Base-by-base conservation (phyloP, 768 basidiomycete species). In the Leccinum rimulosum region DNA sequence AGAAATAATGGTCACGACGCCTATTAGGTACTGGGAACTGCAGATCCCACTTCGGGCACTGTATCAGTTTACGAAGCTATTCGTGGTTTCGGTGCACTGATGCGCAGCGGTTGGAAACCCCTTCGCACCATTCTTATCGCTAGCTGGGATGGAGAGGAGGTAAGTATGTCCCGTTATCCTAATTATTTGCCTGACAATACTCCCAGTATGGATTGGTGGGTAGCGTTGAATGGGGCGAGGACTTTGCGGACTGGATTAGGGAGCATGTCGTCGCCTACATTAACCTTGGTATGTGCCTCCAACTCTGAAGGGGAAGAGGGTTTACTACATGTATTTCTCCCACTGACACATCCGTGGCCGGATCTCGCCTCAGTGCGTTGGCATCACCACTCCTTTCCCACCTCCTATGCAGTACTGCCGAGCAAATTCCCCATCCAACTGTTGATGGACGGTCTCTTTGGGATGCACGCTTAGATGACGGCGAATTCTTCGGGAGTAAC, bases 221-320 rank as follows among this genome's bases (percentile, higher is more conserved):
- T 19, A 90, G 88, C 68, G 95, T 92, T 6, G 96, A 98, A 75
- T 97, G 89, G 84, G 93, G 87, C 4, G 96, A 98, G 72, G 96
- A 98, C 69, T 98, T 96, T 68, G 69, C 85, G 0, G 79, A 83
- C 14, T 96, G 89, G 85, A 84, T 98, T 38, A 79, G 82, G 40
- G 77, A 87, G 38, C 83, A 95, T 61, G 91, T 89, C 50, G 94
- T 93, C n/a, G 82, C 91, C 8, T 98, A 98, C 68, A 75, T 97
- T 62, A 98, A 98, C 69, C 77, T 94, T n/a, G 86, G 80, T 75
- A 69, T 35, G 73, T 64, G 30, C 28, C 10, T 28, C 36, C 15
- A 38, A 17, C 36, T 38, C 36, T 17, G 7, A 6, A 38, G 36
- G 36, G 15, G 7, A 17, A 38, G 15, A 38, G 36, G 19, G 48